These are phyloP conservation scores for Trichoderma sp. DNA, from an alignment of 2,329 filamentous ascomycete genomes.

Conservation along the genomic window DNA sequence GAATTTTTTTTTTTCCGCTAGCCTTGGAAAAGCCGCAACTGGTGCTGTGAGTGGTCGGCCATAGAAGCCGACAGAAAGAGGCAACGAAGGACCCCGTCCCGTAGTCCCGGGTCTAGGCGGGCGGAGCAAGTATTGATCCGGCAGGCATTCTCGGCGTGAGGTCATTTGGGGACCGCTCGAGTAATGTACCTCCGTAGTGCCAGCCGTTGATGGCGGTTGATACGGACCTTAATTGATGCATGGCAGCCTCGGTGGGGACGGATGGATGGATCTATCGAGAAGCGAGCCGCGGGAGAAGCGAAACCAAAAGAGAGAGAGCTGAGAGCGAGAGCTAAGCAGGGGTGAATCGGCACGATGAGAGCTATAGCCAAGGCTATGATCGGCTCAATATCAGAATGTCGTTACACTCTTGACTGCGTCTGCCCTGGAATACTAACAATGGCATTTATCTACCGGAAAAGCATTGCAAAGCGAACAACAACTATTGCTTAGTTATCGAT, in stretches of 20 bases:
- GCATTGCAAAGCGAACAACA: background rate
- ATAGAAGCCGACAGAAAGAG: constrained; percentile 49
- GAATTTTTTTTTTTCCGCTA: constrained; percentile 41
- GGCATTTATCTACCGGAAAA: background rate
- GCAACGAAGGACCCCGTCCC: constrained; percentile 33
- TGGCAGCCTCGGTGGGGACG: background rate
- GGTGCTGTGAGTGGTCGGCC: constrained; percentile 35
- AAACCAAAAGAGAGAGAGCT: background rate
- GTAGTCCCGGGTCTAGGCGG: constrained; percentile 16
- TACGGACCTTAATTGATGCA: background rate
- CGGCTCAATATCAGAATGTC: background rate
- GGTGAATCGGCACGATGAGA: background rate
- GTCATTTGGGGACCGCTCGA: background rate
- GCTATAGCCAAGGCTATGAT: constrained; percentile 14
- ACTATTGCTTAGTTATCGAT: background rate
- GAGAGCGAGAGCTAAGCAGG: background rate
- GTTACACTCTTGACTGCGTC: background rate
- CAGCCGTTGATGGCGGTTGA: background rate
- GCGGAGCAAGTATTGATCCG: constrained; percentile 16
- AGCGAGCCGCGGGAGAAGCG: background rate
- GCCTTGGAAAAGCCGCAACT: constrained; percentile 18
- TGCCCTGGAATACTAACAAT: background rate
- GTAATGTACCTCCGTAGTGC: background rate
- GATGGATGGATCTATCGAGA: background rate
- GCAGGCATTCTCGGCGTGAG: background rate